Percentiles rank a stretch among this genome's conserved stretches.
Conservation (phyloP, 805 yeast species). For the Wickerhamiella alocasiicola region DNA sequence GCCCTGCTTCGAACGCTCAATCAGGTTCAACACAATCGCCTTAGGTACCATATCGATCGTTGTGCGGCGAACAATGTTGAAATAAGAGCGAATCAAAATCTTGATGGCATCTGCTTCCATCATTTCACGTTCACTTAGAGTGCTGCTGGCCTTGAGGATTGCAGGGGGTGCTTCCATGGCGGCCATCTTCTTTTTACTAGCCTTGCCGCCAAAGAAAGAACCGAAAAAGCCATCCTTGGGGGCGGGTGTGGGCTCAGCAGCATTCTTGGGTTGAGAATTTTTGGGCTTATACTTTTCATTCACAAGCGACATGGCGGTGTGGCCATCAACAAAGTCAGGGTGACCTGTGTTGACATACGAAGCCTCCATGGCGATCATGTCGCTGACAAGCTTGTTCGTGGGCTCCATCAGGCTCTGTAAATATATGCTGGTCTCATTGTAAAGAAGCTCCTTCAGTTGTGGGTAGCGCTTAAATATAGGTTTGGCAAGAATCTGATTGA, state of each 20-base stretch:
- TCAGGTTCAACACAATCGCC: constrained; percentile 86
- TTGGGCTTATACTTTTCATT: constrained; percentile 74
- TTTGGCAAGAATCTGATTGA: constrained; percentile 70
- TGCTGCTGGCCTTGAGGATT: constrained; percentile 82
- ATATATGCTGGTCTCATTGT: constrained; percentile 65
- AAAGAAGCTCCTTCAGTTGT: constrained; percentile 72
- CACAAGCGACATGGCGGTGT: constrained; percentile 87
- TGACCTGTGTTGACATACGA: constrained; percentile 96
- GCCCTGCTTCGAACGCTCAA: constrained; percentile 69
- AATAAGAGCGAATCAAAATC: constrained; percentile 78
- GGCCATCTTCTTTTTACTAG: constrained; percentile 70
- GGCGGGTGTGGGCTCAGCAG: constrained; percentile 56
- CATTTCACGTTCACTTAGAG: constrained; percentile 86
- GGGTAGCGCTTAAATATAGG: constrained; percentile 85
- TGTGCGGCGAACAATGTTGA: constrained; percentile 83
- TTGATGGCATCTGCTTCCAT: constrained; percentile 97
- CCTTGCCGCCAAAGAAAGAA: constrained; percentile 81
- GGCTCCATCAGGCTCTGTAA: constrained; percentile 71
- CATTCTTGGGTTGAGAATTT: constrained; percentile 38
- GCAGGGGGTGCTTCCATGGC: constrained; percentile 97
- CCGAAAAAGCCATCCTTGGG: constrained; percentile 68
- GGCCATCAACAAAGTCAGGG: constrained; percentile 89
- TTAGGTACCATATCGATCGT: constrained; percentile 91
- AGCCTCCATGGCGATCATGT: constrained; percentile 75
- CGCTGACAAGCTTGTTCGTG: constrained; percentile 72